A percentile compares a stretch with the other conserved stretches of the same genome.
Conservation (phyloP, 306 rosid genomes). For the Malus asiatica region DNA sequence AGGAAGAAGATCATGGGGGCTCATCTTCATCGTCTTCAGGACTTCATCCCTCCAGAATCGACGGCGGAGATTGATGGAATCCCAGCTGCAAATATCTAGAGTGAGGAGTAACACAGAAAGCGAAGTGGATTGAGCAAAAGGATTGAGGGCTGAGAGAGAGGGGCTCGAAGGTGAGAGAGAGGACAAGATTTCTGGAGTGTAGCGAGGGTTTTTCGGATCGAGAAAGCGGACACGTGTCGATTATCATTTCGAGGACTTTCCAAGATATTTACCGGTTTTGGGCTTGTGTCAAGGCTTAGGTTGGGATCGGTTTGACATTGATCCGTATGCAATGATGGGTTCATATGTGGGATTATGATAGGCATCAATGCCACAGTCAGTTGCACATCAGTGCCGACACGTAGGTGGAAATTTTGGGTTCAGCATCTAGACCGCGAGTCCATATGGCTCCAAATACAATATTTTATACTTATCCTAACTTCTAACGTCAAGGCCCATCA, state of each 20-base stretch:
- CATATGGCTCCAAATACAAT: no score
- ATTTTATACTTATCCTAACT: no score
- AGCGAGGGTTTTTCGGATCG: constrained; percentile 47
- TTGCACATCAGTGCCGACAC: not conserved
- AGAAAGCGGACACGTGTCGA: constrained; percentile 49
- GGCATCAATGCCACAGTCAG: not conserved
- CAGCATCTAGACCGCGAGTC: no score
- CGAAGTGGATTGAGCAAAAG: constrained; percentile 11
- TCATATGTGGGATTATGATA: not conserved
- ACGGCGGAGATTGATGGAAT: not conserved
- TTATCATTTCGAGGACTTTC: constrained; percentile 24
- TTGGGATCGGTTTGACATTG: not conserved
- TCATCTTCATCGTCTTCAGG: constrained; percentile 17
- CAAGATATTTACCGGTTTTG: not conserved
- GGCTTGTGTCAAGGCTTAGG: not conserved
- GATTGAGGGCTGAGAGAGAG: constrained; percentile 2
- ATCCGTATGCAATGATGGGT: not conserved
- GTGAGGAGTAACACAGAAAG: constrained; percentile 9
- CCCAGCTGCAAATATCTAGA: not conserved
- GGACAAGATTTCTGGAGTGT: constrained; percentile 29
- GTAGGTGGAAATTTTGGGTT: no score
- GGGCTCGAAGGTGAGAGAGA: not conserved
- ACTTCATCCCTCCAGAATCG: constrained; percentile 2
- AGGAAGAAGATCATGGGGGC: constrained; percentile 11
- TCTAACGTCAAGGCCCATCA: no score